phyloP scores from a whole-genome alignment of 352 stramenopile species.

The Phytophthora constricta region DNA sequence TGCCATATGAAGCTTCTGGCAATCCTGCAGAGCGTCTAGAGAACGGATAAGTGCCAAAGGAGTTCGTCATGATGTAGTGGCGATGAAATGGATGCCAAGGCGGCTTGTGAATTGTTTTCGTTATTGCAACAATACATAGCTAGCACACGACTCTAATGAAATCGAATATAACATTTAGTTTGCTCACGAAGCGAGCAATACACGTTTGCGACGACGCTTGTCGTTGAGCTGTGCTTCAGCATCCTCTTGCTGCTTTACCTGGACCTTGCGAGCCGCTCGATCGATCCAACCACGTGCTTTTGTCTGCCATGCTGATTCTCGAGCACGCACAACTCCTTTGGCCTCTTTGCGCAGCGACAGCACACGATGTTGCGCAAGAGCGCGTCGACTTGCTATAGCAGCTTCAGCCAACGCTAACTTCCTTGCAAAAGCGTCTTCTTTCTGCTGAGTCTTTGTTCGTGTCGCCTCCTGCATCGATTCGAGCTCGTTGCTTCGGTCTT shows the following conservation, averaged over 20 bases:
- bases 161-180: slow-evolving; percentile 23
- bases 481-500: slow-evolving; percentile 71
- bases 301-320: slow-evolving; percentile 88
- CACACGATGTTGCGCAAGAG: slow-evolving; percentile 76
- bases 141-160: no score
- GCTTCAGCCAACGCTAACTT: slow-evolving; percentile 77
- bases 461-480: slow-evolving; percentile 50
- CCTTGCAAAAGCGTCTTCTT: slow-evolving; percentile 78
- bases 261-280: slow-evolving; percentile 87
- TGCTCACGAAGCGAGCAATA: slow-evolving; percentile 54
- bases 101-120: no score
- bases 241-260: slow-evolving; percentile 92
- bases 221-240: slow-evolving; percentile 73
- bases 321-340: slow-evolving; percentile 64
- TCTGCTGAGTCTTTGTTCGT: slow-evolving; percentile 58
- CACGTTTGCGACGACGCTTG: slow-evolving; percentile 74
- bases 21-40: no score
- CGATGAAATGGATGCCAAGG: no score
- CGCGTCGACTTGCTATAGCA: slow-evolving; percentile 74
- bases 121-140: no score
- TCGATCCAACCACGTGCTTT: slow-evolving; percentile 85
- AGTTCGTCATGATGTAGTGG: no score
- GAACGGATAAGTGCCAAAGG: no score
- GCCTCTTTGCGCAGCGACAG: slow-evolving; percentile 81
- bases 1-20: no score